Evolutionary conservation across 352 stramenopile species (phyloP), one percentile per base, ranked within the genome.

Genomic region (Aphanomyces stellatus): DNA sequence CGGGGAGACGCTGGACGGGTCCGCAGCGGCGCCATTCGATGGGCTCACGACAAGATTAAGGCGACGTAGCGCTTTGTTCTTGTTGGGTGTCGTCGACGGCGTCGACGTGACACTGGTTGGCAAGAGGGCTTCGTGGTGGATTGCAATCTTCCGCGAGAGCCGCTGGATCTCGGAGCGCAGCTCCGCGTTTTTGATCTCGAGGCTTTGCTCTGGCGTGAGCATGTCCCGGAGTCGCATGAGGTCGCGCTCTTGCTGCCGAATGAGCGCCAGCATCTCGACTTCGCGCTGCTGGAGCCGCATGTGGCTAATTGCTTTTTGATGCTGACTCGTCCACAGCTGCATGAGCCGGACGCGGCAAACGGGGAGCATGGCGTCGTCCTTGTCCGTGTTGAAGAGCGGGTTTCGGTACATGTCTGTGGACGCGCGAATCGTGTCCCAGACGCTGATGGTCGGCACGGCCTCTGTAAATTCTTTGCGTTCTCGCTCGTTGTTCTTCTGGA

Each of bases 401-500:
- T 93, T 93, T 17, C 90, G 57, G 60, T 85, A 93, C 71, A 88
- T 78, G 59, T 93, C 85, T 0, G 85, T 93, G 4, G 82, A 88
- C 22, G 83, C 83, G 24, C 85, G 82, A 68, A 91, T 89, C 13
- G 91, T 80, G 53, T 94, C 84, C 86, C 86, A 94, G 2, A 94
- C 74, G 51, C 84, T 94, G 3, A 90, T 81, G 27, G 79, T 92
- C 17, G 81, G 65, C n/a, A 91, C 78, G 24, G 71, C 86, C 3
- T 72, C 73, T 24, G 91, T 56, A 48, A 93, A 92, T n/a, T 70
- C 69, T 7, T 74, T 74, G 11, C 87, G 76, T 34, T 94, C 82
- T 25, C 74, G 74, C 66, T 96, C 85, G n/a, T 76, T 93, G 70
- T 96, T 96, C 69, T 87, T 89, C 61, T 94, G 85, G 59, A 97